phyloP scores from a whole-genome alignment of 805 yeast species.

The Candida tibetensis region DNA sequence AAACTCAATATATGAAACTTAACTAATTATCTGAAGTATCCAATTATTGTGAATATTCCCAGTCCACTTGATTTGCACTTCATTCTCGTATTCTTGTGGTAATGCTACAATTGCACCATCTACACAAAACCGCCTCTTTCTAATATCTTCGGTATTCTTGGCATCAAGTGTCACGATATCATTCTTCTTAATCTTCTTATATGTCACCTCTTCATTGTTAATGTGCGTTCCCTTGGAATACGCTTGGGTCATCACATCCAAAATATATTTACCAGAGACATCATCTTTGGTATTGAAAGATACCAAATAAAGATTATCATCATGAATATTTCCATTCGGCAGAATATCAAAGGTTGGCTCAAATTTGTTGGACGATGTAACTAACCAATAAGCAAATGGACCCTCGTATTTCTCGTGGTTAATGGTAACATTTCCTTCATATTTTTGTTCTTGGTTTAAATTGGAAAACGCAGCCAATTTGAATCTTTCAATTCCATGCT shows the following conservation, averaged over 20 bases:
- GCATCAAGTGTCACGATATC: slow-evolving; percentile 23
- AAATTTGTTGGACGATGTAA: slow-evolving; percentile 53
- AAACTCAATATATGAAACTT: too few species aligned
- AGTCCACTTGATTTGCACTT: slow-evolving; percentile 13
- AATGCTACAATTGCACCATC: slow-evolving; percentile 56
- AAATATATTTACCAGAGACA: slow-evolving; percentile 27
- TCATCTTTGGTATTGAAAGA: slow-evolving; percentile 39
- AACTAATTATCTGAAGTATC: slow-evolving; percentile 14
- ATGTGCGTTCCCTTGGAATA: slow-evolving; percentile 59
- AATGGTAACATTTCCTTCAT: slow-evolving; percentile 40
- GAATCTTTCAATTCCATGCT: slow-evolving; percentile 66
- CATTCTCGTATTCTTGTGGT: slow-evolving; percentile 20
- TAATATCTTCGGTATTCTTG: slow-evolving; percentile 10
- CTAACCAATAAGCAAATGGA: slow-evolving; percentile 57
- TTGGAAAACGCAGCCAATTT: slow-evolving; percentile 61
- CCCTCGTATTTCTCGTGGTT: slow-evolving; percentile 20
- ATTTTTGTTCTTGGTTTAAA: slow-evolving; percentile 48
- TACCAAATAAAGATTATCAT: slow-evolving; percentile 44
- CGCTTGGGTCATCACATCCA: slow-evolving; percentile 56
- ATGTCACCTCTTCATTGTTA: slow-evolving; percentile 45
- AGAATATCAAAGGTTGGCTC: slow-evolving; percentile 64
- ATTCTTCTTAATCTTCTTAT: slow-evolving; percentile 31
- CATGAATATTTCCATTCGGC: slow-evolving; percentile 51
- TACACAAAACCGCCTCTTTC: slow-evolving; percentile 55
- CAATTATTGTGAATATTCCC: slow-evolving; percentile 24